A percentile compares a stretch with the other conserved stretches of the same genome.
Evolutionary conservation across 1,284 basidiomycete genomes (phyloP).

Genomic region (Apiotrichum porosum): DNA sequence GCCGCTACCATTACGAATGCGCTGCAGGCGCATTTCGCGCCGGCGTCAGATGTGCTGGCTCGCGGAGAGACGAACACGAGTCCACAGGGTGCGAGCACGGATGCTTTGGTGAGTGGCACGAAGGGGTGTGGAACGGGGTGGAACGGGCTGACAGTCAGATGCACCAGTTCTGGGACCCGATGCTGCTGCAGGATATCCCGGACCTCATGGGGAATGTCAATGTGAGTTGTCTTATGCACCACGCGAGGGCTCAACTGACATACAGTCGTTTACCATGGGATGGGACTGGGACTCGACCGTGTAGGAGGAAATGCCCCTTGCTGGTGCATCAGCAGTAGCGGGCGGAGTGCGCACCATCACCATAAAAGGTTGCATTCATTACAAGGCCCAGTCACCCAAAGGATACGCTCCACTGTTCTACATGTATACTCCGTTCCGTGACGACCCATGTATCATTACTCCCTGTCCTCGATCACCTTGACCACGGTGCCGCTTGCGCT

Average conservation of each 20-base stretch:
- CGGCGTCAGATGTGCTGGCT: neutral
- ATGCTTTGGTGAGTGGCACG: constrained; percentile 8
- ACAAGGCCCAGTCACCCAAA: too few relatives aligned
- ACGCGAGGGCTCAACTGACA: neutral
- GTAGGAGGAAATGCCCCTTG: too few relatives aligned
- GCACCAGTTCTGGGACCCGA: constrained; percentile 13
- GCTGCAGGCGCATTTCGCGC: constrained; percentile 3
- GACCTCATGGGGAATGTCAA: constrained; percentile 1
- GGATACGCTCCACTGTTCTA: too few relatives aligned
- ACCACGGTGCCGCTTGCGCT: too few relatives aligned
- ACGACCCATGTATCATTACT: too few relatives aligned
- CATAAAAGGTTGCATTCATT: too few relatives aligned
- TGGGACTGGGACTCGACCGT: constrained; percentile 8
- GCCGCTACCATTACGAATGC: constrained; percentile 1
- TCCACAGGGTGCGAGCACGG: neutral
- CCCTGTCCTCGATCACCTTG: too few relatives aligned
- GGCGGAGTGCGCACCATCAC: too few relatives aligned
- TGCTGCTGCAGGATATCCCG: constrained; percentile 6
- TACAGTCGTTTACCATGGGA: constrained; percentile 1
- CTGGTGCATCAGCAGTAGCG: too few relatives aligned
- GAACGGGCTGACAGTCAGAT: constrained; percentile 3
- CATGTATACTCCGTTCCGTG: too few relatives aligned
- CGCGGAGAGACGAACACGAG: neutral
- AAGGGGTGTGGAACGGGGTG: too few relatives aligned
- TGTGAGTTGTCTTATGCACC: neutral